Evolutionary conservation across 768 basidiomycete genomes (phyloP).

Genomic region (Lactifluus volemus): DNA sequence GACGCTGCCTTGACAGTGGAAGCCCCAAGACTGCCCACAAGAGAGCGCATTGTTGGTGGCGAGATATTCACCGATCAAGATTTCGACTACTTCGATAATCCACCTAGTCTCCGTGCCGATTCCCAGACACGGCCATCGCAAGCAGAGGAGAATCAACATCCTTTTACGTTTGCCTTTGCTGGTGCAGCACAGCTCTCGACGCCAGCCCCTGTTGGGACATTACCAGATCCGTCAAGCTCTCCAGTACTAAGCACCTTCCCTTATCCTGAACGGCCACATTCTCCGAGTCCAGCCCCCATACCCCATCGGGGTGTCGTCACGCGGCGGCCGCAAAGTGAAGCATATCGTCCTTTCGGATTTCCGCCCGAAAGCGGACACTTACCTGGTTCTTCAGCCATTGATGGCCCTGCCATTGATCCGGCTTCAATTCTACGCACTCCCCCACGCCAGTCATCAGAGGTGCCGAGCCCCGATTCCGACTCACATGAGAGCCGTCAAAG

Average conservation of each 20-base stretch:
- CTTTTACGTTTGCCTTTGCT: constrained; percentile 18
- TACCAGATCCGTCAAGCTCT: constrained; percentile 8
- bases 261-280: constrained; percentile 18
- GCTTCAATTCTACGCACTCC: constrained; percentile 17
- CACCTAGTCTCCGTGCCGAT: constrained; percentile 9
- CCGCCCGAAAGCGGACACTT: constrained; percentile 11
- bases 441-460: constrained; percentile 6
- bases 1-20: background rate
- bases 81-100: constrained; percentile 21
- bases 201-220: constrained; percentile 3
- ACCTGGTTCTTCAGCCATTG: constrained; percentile 1
- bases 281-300: constrained; percentile 17
- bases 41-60: constrained; percentile 9
- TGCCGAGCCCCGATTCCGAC: constrained; percentile 7
- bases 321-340: constrained; percentile 10
- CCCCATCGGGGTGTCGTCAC: constrained; percentile 2
- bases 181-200: constrained; percentile 7
- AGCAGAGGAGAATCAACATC: constrained; percentile 13
- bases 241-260: constrained; percentile 13
- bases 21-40: background rate
- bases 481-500: constrained; percentile 3
- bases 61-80: constrained; percentile 20
- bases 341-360: constrained; percentile 16
- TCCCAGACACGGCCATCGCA: constrained; percentile 1
- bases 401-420: constrained; percentile 13